phyloP scores from a whole-genome alignment of 2,329 filamentous ascomycete species.

The Diaporthe amygdali region DNA sequence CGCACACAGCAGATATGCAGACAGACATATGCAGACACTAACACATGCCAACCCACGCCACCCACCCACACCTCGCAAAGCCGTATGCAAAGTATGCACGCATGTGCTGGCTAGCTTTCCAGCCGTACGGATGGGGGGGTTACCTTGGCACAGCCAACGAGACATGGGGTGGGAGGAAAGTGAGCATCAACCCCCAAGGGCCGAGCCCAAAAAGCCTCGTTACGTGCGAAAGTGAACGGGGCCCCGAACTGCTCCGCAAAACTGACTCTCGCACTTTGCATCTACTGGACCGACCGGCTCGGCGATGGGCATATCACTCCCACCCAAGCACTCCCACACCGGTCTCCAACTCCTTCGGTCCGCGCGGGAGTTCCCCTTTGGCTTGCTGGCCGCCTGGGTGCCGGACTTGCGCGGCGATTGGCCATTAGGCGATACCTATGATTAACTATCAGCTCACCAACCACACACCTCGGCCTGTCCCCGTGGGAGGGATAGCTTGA shows the following conservation, averaged over 20 bases:
- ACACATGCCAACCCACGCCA: neutral
- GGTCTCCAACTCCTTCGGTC: neutral
- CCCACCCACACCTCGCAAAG: neutral
- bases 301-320: too few species aligned
- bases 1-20: neutral
- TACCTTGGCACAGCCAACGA: neutral
- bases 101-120: constrained; percentile 13
- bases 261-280: neutral
- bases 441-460: constrained; percentile 8
- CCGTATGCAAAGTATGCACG: neutral
- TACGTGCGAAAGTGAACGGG: neutral
- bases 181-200: neutral
- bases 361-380: neutral
- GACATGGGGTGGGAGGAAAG: neutral
- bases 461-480: neutral
- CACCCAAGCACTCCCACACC: too few species aligned
- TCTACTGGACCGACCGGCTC: constrained; percentile 5
- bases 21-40: neutral
- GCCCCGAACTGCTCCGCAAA: neutral
- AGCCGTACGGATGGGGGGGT: neutral
- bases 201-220: neutral
- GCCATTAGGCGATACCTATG: constrained; percentile 2
- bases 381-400: neutral
- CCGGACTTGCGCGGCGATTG: neutral
- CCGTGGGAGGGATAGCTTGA: neutral